Conservation (phyloP, 768 basidiomycete species). For the Kockovaella imperatae region DNA sequence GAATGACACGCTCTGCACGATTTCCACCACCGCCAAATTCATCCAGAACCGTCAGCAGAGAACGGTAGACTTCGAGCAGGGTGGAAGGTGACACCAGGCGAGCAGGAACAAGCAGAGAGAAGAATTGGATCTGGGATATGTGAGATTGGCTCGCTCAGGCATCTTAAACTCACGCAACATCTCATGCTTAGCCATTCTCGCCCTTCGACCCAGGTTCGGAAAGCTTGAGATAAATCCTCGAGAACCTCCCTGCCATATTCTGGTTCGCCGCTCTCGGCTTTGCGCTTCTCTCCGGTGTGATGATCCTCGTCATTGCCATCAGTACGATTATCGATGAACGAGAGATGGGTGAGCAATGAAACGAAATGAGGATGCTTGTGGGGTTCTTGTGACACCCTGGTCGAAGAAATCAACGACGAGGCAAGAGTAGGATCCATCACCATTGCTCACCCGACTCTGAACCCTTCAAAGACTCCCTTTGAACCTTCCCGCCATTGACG, state of each 20-base stretch:
- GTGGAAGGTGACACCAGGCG: conserved; percentile 68
- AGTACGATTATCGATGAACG: conserved; percentile 49
- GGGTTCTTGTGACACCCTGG: conserved; percentile 68
- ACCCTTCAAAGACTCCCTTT: conserved; percentile 41
- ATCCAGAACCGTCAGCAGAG: conserved; percentile 68
- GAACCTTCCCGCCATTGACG: conserved; percentile 38
- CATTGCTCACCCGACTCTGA: conserved; percentile 42
- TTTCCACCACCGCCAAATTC: conserved; percentile 39
- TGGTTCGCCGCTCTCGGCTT: conserved; percentile 44
- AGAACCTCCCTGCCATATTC: conserved; percentile 63
- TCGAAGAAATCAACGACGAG: no score
- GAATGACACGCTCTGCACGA: conserved; percentile 36
- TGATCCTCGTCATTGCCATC: conserved; percentile 37
- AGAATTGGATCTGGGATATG: conserved; percentile 73
- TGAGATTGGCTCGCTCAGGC: conserved; percentile 5
- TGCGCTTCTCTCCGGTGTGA: conserved; percentile 44
- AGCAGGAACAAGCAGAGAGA: conserved; percentile 75
- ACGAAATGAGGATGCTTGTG: conserved; percentile 90
- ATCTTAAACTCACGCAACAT: conserved; percentile 59
- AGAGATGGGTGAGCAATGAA: conserved; percentile 62
- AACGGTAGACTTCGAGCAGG: conserved; percentile 69
- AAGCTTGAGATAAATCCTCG: conserved; percentile 85
- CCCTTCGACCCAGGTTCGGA: conserved; percentile 79
- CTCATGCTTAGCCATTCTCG: conserved; percentile 84
- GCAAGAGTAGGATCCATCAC: neutral